These are phyloP conservation scores for Backusella westeae DNA, from an alignment of 192 early-diverging fungal genomes.

Conservation along the genomic window DNA sequence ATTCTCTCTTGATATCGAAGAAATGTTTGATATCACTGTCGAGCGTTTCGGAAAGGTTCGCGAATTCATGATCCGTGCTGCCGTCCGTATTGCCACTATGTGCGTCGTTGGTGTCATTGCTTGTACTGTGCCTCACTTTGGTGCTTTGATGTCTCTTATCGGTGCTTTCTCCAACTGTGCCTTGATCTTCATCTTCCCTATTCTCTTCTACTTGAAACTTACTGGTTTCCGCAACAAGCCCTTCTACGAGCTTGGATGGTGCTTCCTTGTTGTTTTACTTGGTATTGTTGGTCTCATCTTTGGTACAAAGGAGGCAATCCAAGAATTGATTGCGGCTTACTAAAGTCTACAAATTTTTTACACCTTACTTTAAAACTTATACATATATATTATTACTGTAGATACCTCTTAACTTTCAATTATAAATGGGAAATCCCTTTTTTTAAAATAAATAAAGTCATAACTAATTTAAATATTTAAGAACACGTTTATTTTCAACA, in stretches of 20 bases:
- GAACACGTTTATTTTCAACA: not conserved
- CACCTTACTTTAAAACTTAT: not conserved
- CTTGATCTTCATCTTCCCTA: conserved; percentile 81
- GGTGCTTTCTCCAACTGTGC: conserved; percentile 74
- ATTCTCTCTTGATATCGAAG: conserved; percentile 62
- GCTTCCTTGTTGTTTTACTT: conserved; percentile 51
- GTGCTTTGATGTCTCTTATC: conserved; percentile 74
- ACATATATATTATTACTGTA: not conserved
- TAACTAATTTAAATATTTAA: not conserved
- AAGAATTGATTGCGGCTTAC: conserved; percentile 31
- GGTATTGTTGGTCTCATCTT: conserved; percentile 62
- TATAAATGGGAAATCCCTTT: not conserved
- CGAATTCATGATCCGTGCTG: conserved; percentile 42
- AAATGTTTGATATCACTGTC: conserved; percentile 45
- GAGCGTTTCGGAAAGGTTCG: conserved; percentile 28
- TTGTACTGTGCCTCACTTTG: conserved; percentile 75
- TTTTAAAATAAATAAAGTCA: not conserved
- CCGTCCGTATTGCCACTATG: conserved; percentile 53
- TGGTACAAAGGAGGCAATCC: conserved; percentile 63
- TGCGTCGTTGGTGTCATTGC: conserved; percentile 53
- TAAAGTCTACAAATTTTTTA: not conserved
- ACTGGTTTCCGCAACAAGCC: conserved; percentile 50
- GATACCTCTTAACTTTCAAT: conserved; percentile 2
- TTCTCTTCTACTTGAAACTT: conserved; percentile 74
- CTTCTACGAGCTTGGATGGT: conserved; percentile 46